phyloP scores from a whole-genome alignment of 164 flowering plant genomes.

The Vitis rupestris region DNA sequence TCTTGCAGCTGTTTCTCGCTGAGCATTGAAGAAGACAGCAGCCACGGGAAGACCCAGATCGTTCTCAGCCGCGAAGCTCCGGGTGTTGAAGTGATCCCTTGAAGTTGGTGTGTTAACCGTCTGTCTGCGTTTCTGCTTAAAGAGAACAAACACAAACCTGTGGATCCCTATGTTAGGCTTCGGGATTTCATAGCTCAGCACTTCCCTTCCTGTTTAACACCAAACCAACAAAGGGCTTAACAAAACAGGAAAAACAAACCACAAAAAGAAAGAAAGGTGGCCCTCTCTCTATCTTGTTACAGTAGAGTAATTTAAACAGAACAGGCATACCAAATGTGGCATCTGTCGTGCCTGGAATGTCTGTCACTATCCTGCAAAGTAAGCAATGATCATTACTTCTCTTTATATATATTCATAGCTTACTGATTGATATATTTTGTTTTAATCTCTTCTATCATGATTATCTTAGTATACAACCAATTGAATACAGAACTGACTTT shows the following conservation, averaged over 20 bases:
- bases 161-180: conserved; percentile 76
- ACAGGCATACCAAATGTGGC: conserved; percentile 61
- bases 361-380: conserved; percentile 69
- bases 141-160: conserved; percentile 70
- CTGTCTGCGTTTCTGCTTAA: conserved; percentile 58
- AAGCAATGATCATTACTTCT: not conserved
- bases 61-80: conserved; percentile 60
- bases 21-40: conserved; percentile 86
- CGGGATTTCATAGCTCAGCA: conserved; percentile 62
- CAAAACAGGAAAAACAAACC: not conserved
- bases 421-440: not conserved
- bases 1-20: conserved; percentile 83
- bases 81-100: conserved; percentile 67
- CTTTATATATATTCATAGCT: not conserved
- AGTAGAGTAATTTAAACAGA: not conserved
- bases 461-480: too few species aligned
- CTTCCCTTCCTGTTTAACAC: conserved; percentile 53
- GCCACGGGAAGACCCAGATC: conserved; percentile 79
- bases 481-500: too few species aligned
- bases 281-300: too few species aligned
- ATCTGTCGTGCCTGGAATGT: conserved; percentile 89
- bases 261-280: not conserved
- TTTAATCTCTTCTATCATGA: too few species aligned
- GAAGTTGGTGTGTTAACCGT: conserved; percentile 46
- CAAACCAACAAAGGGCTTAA: not conserved